Evolutionary conservation across 495 filamentous ascomycete species (phyloP).

Genomic region (Annulohypoxylon moriforme): DNA sequence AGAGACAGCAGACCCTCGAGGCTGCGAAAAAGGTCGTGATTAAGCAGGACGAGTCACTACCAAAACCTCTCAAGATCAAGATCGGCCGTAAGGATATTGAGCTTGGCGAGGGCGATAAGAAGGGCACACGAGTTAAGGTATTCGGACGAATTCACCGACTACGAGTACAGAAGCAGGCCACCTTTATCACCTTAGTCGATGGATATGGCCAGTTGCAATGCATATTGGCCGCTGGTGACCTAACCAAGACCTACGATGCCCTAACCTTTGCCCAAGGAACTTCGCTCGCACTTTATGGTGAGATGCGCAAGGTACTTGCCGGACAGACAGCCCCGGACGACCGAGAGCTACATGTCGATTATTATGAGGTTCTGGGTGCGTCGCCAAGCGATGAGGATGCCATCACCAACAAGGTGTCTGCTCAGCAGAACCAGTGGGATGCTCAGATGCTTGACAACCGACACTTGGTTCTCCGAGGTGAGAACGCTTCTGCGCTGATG

Average conservation of each 20-base stretch:
- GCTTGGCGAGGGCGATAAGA: conserved; percentile 70
- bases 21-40: conserved; percentile 88
- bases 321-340: conserved; percentile 83
- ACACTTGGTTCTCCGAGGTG: conserved; percentile 91
- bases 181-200: conserved; percentile 88
- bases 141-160: conserved; percentile 87
- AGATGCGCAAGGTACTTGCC: conserved; percentile 85
- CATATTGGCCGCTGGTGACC: conserved; percentile 76
- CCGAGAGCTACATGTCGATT: conserved; percentile 95
- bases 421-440: conserved; percentile 75
- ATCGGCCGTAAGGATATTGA: conserved; percentile 76
- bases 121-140: conserved; percentile 83
- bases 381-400: conserved; percentile 92
- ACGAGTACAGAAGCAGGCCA: conserved; percentile 84
- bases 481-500: conserved; percentile 87
- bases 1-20: conserved; percentile 71
- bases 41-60: conserved; percentile 81
- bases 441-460: conserved; percentile 87
- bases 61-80: conserved; percentile 79
- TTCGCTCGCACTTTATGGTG: conserved; percentile 85
- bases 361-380: conserved; percentile 84
- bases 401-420: conserved; percentile 89
- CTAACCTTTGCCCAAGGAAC: conserved; percentile 89
- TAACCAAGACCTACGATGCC: conserved; percentile 93
- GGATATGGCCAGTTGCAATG: conserved; percentile 93